Conservation (phyloP, 2,329 filamentous ascomycete genomes). For the Trichoderma sp. region DNA sequence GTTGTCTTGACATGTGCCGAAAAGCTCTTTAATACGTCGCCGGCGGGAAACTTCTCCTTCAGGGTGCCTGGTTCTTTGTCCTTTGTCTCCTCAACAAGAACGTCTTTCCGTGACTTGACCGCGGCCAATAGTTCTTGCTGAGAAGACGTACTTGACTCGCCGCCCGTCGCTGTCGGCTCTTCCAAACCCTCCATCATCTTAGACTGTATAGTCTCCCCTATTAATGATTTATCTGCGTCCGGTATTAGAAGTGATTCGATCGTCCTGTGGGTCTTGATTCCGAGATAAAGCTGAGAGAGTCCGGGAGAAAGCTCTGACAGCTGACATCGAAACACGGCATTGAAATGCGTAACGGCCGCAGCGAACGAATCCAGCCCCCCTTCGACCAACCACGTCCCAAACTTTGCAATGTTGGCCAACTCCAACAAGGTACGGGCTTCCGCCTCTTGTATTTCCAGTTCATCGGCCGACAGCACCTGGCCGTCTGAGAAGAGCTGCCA, state of each 20-base stretch:
- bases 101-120: slow-evolving; percentile 42
- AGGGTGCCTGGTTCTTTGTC: slow-evolving; percentile 38
- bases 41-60: slow-evolving; percentile 46
- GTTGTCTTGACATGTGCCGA: slow-evolving; percentile 41
- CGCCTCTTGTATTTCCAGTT: slow-evolving; percentile 41
- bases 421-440: slow-evolving; percentile 47
- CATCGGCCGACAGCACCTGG: slow-evolving; percentile 41
- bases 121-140: slow-evolving; percentile 43
- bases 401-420: slow-evolving; percentile 54
- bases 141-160: slow-evolving; percentile 40
- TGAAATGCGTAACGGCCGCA: slow-evolving; percentile 51
- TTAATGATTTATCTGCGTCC: slow-evolving; percentile 45
- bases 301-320: slow-evolving; percentile 50
- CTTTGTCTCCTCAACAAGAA: slow-evolving; percentile 38
- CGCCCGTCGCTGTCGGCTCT: slow-evolving; percentile 40
- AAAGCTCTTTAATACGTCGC: slow-evolving; percentile 45
- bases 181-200: slow-evolving; percentile 62
- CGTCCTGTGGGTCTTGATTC: slow-evolving; percentile 54
- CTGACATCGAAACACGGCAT: slow-evolving; percentile 50
- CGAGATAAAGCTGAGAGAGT: slow-evolving; percentile 50
- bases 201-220: slow-evolving; percentile 53
- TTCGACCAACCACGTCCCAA: slow-evolving; percentile 48
- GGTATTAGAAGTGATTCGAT: slow-evolving; percentile 58
- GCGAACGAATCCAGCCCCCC: slow-evolving; percentile 45
- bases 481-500: slow-evolving; percentile 42